Percentiles rank a stretch among this genome's conserved stretches.
Conservation (phyloP, 352 stramenopile genomes). For the Aphanomyces stellatus region DNA sequence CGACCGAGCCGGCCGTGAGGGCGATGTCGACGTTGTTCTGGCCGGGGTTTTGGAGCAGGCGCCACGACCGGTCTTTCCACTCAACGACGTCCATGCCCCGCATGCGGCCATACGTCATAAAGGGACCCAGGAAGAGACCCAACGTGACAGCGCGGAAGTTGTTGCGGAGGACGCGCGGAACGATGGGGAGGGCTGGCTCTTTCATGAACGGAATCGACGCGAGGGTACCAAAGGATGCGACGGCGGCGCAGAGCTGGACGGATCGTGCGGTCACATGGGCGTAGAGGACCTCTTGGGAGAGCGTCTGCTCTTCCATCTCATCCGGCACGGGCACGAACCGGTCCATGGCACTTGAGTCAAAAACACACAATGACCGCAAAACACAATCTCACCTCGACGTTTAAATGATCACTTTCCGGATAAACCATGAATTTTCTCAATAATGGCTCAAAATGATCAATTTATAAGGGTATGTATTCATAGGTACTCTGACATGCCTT, state of each 20-base stretch:
- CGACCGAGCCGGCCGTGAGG: background rate
- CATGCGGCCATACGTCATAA: background rate
- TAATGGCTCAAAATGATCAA: no score
- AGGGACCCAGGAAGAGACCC: background rate
- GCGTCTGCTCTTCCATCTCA: background rate
- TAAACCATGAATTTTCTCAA: background rate
- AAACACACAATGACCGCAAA: no score
- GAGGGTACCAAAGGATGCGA: background rate
- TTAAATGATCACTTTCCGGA: background rate
- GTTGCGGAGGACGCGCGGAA: background rate
- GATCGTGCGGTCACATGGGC: background rate
- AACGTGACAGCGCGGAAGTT: background rate
- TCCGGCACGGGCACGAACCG: background rate
- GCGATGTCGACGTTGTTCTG: background rate
- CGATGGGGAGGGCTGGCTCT: background rate
- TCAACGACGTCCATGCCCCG: background rate
- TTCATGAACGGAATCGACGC: background rate
- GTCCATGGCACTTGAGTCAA: background rate
- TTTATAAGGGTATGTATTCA: no score
- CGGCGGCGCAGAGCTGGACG: background rate
- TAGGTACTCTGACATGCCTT: no score
- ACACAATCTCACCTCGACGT: background rate
- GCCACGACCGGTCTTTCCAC: background rate
- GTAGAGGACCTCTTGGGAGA: background rate
- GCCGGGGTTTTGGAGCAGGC: slow-evolving; percentile 2